These are phyloP conservation scores for Podila epicladia DNA, from an alignment of 192 early-diverging fungal species.

Conservation along the genomic window DNA sequence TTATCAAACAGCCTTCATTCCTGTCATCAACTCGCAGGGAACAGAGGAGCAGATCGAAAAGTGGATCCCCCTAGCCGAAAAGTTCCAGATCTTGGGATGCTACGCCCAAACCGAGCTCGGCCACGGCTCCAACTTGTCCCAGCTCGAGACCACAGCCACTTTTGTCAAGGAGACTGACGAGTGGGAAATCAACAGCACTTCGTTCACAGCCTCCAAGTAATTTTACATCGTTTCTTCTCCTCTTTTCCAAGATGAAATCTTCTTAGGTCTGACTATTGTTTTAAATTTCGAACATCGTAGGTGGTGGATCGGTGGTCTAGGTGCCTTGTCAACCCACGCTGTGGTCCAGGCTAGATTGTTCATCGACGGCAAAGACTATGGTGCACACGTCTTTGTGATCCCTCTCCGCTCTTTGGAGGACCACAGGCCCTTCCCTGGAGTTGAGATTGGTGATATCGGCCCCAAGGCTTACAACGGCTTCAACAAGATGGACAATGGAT, in stretches of 20 bases:
- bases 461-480: constrained; percentile 66
- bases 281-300: no score
- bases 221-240: no score
- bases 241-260: no score
- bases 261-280: no score
- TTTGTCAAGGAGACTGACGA: constrained; percentile 84
- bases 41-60: constrained; percentile 76
- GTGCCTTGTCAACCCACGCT: constrained; percentile 74
- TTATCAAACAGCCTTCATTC: constrained; percentile 69
- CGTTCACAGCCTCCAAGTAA: constrained; percentile 68
- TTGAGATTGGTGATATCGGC: constrained; percentile 72
- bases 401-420: constrained; percentile 67
- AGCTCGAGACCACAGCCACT: constrained; percentile 87
- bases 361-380: constrained; percentile 65
- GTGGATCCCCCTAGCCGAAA: constrained; percentile 73
- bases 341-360: constrained; percentile 71
- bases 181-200: constrained; percentile 86
- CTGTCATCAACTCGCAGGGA: constrained; percentile 76
- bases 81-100: constrained; percentile 81
- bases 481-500: constrained; percentile 59
- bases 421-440: constrained; percentile 66
- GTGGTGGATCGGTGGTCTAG: constrained; percentile 75
- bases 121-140: constrained; percentile 75
- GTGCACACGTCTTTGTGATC: constrained; percentile 73
- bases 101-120: constrained; percentile 89